Evolutionary conservation across 441 rosid genomes (phyloP).

Genomic region (Adansonia grandidieri): DNA sequence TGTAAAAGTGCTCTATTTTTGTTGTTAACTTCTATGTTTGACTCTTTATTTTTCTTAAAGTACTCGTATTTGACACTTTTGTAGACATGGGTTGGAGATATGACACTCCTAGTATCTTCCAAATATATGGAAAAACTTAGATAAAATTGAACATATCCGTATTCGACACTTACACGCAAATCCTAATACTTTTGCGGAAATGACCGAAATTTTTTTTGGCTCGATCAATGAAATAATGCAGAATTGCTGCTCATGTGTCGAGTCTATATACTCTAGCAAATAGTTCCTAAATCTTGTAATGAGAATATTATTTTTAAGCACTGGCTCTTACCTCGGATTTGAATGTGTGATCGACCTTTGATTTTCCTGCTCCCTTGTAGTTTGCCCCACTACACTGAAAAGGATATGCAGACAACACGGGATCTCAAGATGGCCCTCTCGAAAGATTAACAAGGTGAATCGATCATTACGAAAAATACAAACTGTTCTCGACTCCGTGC

Average conservation of each 20-base stretch:
- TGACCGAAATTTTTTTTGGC: neutral
- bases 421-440: constrained; percentile 95
- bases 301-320: neutral
- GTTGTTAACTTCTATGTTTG: neutral
- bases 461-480: constrained; percentile 79
- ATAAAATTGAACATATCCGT: neutral
- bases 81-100: neutral
- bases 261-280: constrained; percentile 2
- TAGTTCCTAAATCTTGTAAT: neutral
- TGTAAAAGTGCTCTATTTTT: neutral
- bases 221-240: neutral
- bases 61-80: neutral
- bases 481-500: constrained; percentile 84
- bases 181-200: neutral
- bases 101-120: neutral
- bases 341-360: constrained; percentile 9
- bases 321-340: neutral
- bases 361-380: constrained; percentile 45
- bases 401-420: constrained; percentile 98
- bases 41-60: neutral
- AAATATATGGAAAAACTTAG: neutral
- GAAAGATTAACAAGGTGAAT: constrained; percentile 93
- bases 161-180: neutral
- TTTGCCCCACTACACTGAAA: constrained; percentile 95
- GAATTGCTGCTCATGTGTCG: neutral